These are phyloP conservation scores for Emericellopsis terricola DNA, from an alignment of 495 filamentous ascomycete species.

Conservation along the genomic window DNA sequence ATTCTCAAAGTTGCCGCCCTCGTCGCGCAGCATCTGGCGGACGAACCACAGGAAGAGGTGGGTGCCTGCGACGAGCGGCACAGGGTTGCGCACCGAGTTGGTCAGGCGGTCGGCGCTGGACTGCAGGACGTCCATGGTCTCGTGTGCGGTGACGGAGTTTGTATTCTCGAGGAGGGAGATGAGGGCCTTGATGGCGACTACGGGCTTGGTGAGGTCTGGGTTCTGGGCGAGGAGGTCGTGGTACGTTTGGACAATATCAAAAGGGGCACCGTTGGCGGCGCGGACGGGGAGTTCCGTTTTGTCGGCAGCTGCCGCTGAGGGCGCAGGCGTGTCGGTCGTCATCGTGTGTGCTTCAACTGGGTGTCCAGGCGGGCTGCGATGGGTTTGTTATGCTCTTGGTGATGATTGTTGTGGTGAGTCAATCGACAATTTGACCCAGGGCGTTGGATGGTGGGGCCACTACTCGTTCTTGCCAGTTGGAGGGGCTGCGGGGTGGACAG, in stretches of 20 bases:
- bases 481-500: too few species aligned
- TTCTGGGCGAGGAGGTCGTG: slow-evolving; percentile 37
- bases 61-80: slow-evolving; percentile 81
- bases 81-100: slow-evolving; percentile 60
- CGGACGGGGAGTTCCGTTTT: too few species aligned
- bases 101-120: slow-evolving; percentile 58
- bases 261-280: background rate
- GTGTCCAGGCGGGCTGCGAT: too few species aligned
- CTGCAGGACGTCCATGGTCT: slow-evolving; percentile 73
- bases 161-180: slow-evolving; percentile 65
- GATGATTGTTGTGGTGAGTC: too few species aligned
- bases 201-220: slow-evolving; percentile 79
- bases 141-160: slow-evolving; percentile 69
- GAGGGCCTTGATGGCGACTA: slow-evolving; percentile 87
- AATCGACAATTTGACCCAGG: too few species aligned
- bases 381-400: too few species aligned
- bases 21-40: slow-evolving; percentile 37
- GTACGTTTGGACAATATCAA: slow-evolving; percentile 37
- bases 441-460: too few species aligned
- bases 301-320: too few species aligned
- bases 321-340: too few species aligned
- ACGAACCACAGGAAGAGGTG: slow-evolving; percentile 93
- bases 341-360: too few species aligned
- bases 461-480: too few species aligned
- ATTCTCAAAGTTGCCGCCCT: slow-evolving; percentile 49